Percentiles rank a stretch among this genome's conserved stretches.
Evolutionary conservation across 768 basidiomycete genomes (phyloP).

Genomic region (Filobasidium floriforme): DNA sequence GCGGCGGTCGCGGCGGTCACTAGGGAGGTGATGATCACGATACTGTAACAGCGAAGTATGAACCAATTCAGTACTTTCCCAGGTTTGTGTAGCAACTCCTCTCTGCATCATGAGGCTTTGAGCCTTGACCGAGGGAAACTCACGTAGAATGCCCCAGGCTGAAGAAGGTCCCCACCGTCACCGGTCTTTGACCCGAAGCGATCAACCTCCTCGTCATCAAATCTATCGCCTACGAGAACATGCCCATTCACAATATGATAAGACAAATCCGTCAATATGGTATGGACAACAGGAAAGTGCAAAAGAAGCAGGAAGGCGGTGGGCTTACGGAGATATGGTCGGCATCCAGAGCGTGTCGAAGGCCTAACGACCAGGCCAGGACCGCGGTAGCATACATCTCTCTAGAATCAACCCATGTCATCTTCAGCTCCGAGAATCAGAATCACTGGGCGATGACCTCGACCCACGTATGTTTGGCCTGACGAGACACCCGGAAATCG

Average conservation of each 20-base stretch:
- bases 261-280: too few species aligned
- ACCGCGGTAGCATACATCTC: slow-evolving; percentile 11
- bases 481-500: background rate
- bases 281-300: too few species aligned
- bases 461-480: background rate
- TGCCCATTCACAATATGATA: background rate
- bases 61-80: too few species aligned
- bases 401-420: too few species aligned
- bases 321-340: slow-evolving; percentile 19
- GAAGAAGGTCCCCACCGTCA: slow-evolving; percentile 22
- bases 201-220: slow-evolving; percentile 19
- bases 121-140: too few species aligned
- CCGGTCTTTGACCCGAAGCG: slow-evolving; percentile 16
- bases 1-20: slow-evolving; percentile 16
- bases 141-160: slow-evolving; percentile 22
- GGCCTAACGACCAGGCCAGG: slow-evolving; percentile 16
- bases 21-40: slow-evolving; percentile 20
- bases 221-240: slow-evolving; percentile 16
- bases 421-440: too few species aligned
- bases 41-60: background rate
- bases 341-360: slow-evolving; percentile 21
- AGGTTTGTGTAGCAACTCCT: too few species aligned
- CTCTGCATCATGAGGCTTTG: too few species aligned
- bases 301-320: background rate
- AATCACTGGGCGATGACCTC: background rate